Evolutionary conservation across 1,284 basidiomycete species (phyloP), one percentile per base, ranked within the genome.

Genomic region (Heterobasidion annosum): DNA sequence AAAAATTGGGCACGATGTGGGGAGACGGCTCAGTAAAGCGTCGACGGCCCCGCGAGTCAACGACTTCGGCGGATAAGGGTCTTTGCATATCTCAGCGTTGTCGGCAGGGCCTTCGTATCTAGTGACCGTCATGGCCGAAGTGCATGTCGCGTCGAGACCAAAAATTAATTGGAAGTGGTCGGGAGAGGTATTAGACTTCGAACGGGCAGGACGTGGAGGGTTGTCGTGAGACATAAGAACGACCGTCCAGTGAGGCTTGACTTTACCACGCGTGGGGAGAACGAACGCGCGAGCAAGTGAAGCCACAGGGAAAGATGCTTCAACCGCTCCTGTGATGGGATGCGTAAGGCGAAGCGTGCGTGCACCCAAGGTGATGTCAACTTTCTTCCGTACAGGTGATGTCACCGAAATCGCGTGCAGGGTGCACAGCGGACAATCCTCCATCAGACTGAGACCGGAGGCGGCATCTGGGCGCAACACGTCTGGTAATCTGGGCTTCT

Each of bases 371-470:
- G 75, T 76, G 58, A 88, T 74, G 61, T 86, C 77, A 19, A 83
- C 75, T 59, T 85, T 86, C 68, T 84, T 86, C 51, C 85, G 79
- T 44, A 87, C 64, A n/a, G 85, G 85, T 0, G 84, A 78, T 9
- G 81, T 79, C 10, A 76, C 70, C 19, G 84, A 85, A 50, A 87
- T 66, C 32, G 77, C 67, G 40, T 82, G 78, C 5, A 87, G 68
- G 2, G 79, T 78, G 67, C 75, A 82, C 5, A 77, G 58, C 0
- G 79, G 73, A 0, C 61, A 61, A 42, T 77, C 75, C 51, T 73
- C 68, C 19, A 10, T 12, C 8, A 16, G n/a, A 34, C 15, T 37
- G 33, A 16, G 18, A 12, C n/a, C 35, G n/a, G 48, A 13, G n/a
- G 34, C 15, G 1, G 34, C n/a, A 12, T n/a, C n/a, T 37, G 48